Conservation (phyloP, 2,329 filamentous ascomycete genomes). For the Penicillium occitanis region DNA sequence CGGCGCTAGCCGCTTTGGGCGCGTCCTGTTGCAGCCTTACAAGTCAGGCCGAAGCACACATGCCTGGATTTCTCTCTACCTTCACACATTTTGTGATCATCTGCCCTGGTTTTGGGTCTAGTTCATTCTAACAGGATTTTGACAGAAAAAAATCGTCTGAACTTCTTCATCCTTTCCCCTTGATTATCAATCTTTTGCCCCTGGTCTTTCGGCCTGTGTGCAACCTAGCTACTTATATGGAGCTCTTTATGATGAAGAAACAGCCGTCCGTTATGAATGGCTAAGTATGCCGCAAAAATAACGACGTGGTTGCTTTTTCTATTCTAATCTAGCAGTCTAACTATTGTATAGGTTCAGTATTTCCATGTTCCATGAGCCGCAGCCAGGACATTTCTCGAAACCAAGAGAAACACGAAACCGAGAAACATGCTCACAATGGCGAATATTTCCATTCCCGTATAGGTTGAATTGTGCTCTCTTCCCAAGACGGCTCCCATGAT, state of each 20-base stretch:
- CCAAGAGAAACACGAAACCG: constrained; percentile 10
- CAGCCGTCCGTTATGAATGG: neutral
- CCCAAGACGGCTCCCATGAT: constrained; percentile 32
- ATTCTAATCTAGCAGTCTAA: neutral
- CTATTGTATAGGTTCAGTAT: neutral
- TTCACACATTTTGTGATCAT: neutral
- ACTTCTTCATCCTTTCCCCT: neutral
- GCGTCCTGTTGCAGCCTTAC: neutral
- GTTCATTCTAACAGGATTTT: neutral
- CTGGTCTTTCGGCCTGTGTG: neutral
- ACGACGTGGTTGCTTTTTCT: neutral
- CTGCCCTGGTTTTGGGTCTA: neutral
- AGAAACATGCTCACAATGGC: constrained; percentile 18
- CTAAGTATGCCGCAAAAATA: neutral
- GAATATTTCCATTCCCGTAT: constrained; percentile 31
- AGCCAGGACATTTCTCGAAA: neutral
- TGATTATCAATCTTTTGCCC: neutral
- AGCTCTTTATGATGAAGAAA: neutral
- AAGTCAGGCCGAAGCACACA: neutral
- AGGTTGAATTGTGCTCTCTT: constrained; percentile 25
- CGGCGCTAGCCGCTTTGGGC: neutral
- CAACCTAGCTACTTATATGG: neutral
- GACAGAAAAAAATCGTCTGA: too few relatives aligned
- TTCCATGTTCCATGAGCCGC: neutral
- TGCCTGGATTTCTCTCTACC: neutral